phyloP scores from a whole-genome alignment of 164 flowering plant genomes.

The Vitis rupestris region DNA sequence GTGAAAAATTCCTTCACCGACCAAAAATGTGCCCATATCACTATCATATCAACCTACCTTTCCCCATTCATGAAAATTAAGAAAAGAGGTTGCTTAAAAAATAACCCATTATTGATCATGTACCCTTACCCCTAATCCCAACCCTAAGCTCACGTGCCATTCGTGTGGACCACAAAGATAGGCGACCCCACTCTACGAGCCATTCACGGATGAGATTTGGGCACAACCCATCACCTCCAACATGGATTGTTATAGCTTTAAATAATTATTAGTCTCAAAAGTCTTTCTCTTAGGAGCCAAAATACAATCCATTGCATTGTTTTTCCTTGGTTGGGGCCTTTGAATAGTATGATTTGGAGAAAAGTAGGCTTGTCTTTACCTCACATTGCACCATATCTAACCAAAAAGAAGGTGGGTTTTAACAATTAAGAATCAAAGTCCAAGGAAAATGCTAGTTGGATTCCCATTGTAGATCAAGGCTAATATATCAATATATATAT shows the following conservation, averaged over 20 bases:
- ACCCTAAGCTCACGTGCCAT: constrained; percentile 20
- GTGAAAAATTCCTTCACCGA: constrained; percentile 13
- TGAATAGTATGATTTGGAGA: constrained; percentile 18
- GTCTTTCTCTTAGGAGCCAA: too few relatives aligned
- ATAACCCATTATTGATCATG: not conserved
- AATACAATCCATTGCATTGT: not conserved
- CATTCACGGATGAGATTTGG: constrained; percentile 20
- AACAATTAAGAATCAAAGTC: not conserved
- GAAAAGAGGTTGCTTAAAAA: constrained; percentile 5
- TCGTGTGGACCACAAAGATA: not conserved
- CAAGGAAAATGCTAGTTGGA: not conserved
- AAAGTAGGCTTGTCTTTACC: constrained; percentile 42
- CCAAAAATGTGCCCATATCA: constrained; percentile 11
- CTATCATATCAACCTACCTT: constrained; percentile 18
- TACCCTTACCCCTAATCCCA: constrained; percentile 1
- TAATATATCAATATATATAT: not conserved
- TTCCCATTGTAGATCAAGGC: not conserved
- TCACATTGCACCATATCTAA: constrained; percentile 17
- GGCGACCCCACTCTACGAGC: constrained; percentile 11
- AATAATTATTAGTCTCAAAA: constrained; percentile 2
- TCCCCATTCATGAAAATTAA: constrained; percentile 11
- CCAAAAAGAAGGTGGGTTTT: constrained; percentile 8
- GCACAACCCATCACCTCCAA: not conserved
- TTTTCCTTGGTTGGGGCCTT: constrained; percentile 9
- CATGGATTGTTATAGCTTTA: constrained; percentile 4